Conservation (phyloP, 768 basidiomycete genomes). For the Xerocomellus dryophilus region DNA sequence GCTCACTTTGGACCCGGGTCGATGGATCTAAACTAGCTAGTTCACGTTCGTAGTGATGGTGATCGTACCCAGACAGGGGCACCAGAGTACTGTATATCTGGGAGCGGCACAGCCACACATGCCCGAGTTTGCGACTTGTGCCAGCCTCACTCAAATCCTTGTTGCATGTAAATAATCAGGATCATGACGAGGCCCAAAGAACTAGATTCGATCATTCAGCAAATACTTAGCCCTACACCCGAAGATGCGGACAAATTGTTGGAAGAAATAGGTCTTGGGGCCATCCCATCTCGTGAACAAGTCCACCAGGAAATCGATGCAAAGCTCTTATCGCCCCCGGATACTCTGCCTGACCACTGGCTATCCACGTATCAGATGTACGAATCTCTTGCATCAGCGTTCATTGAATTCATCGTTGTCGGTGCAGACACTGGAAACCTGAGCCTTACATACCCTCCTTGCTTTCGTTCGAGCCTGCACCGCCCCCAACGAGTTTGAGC, state of each 20-base stretch:
- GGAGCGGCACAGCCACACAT: conserved; percentile 22
- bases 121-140: not conserved
- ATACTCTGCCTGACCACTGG: conserved; percentile 65
- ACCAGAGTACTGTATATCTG: not conserved
- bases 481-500: conserved; percentile 68
- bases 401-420: conserved; percentile 9
- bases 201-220: conserved; percentile 36
- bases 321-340: conserved; percentile 67
- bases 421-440: conserved; percentile 68
- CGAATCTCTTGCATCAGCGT: conserved; percentile 24
- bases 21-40: not conserved
- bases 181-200: conserved; percentile 17
- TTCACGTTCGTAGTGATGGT: not conserved
- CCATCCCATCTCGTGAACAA: conserved; percentile 54
- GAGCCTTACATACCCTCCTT: conserved; percentile 59
- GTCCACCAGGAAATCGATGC: conserved; percentile 71
- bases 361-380: conserved; percentile 84
- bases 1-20: not conserved
- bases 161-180: conserved; percentile 7
- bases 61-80: not conserved
- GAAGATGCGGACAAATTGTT: conserved; percentile 45
- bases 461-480: conserved; percentile 62
- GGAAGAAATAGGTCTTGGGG: conserved; percentile 54
- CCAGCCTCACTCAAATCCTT: no score
- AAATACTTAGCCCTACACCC: conserved; percentile 45